phyloP scores from a whole-genome alignment of 1,284 basidiomycete genomes.

The Ustilago curta region DNA sequence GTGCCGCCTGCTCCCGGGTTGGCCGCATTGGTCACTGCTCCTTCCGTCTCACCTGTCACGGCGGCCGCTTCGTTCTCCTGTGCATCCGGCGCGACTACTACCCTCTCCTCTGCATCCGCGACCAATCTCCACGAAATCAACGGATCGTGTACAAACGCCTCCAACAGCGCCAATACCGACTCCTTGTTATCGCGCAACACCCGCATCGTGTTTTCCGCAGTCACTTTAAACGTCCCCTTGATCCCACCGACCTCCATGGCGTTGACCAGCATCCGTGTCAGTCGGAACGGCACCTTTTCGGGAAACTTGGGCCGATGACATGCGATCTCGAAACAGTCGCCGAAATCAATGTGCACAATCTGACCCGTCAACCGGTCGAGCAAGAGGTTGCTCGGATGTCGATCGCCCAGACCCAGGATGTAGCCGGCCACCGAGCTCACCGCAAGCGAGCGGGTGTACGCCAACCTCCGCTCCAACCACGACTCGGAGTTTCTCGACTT shows the following conservation, averaged over 20 bases:
- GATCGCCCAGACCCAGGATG: slow-evolving; percentile 96
- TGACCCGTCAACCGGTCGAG: slow-evolving; percentile 93
- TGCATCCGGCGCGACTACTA: slow-evolving; percentile 58
- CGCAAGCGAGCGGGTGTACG: slow-evolving; percentile 93
- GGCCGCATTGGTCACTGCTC: slow-evolving; percentile 8
- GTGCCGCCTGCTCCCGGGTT: slow-evolving; percentile 10
- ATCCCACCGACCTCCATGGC: slow-evolving; percentile 98
- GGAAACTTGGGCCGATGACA: slow-evolving; percentile 90
- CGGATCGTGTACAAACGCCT: slow-evolving; percentile 79
- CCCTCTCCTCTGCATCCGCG: slow-evolving; percentile 37
- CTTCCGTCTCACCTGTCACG: slow-evolving; percentile 5
- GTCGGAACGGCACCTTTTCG: slow-evolving; percentile 96
- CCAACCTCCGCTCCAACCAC: slow-evolving; percentile 96
- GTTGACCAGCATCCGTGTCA: slow-evolving; percentile 97
- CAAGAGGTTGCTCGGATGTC: slow-evolving; percentile 95
- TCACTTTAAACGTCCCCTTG: slow-evolving; percentile 94
- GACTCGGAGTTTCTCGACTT: slow-evolving; percentile 95
- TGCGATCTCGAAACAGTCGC: slow-evolving; percentile 72
- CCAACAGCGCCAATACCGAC: slow-evolving; percentile 95
- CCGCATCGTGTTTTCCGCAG: slow-evolving; percentile 96
- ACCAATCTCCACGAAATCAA: slow-evolving; percentile 74
- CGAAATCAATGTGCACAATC: slow-evolving; percentile 96
- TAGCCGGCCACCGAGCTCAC: slow-evolving; percentile 73
- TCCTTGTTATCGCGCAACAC: slow-evolving; percentile 97
- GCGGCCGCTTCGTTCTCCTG: slow-evolving; percentile 59